These are phyloP conservation scores for Naganishia randhawae DNA, from an alignment of 768 basidiomycete species.

Conservation along the genomic window DNA sequence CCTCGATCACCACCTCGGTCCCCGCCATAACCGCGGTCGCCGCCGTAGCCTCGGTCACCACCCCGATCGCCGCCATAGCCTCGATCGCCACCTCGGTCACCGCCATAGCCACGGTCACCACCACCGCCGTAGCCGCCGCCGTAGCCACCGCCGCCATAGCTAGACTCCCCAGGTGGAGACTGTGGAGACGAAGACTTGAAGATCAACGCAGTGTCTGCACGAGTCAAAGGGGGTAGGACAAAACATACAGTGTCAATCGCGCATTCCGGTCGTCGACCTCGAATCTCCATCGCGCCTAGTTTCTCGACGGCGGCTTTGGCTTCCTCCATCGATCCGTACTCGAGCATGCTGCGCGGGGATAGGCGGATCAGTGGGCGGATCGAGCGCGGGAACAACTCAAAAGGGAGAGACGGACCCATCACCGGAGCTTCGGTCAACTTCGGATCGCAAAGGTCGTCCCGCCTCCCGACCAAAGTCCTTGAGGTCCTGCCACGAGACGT, in stretches of 20 bases:
- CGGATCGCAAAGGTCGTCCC: slow-evolving; percentile 87
- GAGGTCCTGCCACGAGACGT: slow-evolving; percentile 61
- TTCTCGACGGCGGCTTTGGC: slow-evolving; percentile 89
- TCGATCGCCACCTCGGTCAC: slow-evolving; percentile 26
- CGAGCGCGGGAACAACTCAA: neutral
- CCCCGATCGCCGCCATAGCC: slow-evolving; percentile 31
- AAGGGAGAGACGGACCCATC: slow-evolving; percentile 66
- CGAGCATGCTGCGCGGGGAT: slow-evolving; percentile 65
- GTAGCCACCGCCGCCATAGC: slow-evolving; percentile 34
- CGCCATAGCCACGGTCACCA: slow-evolving; percentile 31
- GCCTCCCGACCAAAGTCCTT: slow-evolving; percentile 96
- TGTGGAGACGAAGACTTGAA: too few species aligned
- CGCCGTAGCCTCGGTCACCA: slow-evolving; percentile 31
- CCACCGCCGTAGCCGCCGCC: slow-evolving; percentile 44
- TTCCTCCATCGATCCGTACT: slow-evolving; percentile 81
- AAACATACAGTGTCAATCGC: slow-evolving; percentile 55
- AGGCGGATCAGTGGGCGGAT: neutral
- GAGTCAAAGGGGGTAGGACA: slow-evolving; percentile 32
- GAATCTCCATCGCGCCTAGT: slow-evolving; percentile 79
- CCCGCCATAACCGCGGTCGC: slow-evolving; percentile 19
- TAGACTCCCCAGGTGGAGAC: slow-evolving; percentile 28
- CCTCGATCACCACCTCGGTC: slow-evolving; percentile 25
- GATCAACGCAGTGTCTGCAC: too few species aligned
- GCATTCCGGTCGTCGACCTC: slow-evolving; percentile 63
- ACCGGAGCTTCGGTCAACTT: slow-evolving; percentile 83